Base-by-base conservation (phyloP, 2,329 filamentous ascomycete species). In the Plenodomus lindquistii region DNA sequence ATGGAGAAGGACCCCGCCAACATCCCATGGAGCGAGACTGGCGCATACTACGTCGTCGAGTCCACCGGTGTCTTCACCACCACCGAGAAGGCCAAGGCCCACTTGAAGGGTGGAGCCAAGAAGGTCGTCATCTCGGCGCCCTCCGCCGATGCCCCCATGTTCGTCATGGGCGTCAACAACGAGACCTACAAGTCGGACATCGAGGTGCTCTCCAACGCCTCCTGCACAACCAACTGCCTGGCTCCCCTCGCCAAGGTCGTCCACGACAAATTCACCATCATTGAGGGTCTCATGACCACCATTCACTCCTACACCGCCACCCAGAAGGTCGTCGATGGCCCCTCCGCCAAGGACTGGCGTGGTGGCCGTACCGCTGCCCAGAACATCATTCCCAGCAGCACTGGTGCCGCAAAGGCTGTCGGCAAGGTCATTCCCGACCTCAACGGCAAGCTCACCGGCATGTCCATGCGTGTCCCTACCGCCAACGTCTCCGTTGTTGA, bases 151-250 rank as follows among this genome's bases (percentile, higher is more conserved):
- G 94, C 94, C 73, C 93, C 93, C 76, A 99, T 99, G 94, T 99
- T 95, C 86, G 94, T 99, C 75, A 95, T 97, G 87, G 94, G 94
- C 76, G 94, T 99, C 82, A 99, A 97, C 85, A 83, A 97, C 81
- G 85, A 92, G 77, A 83, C 79, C 70, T 97, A 97, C 87, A 93
- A 89, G 78, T 86, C 88, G 75, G 89, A 89, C 76, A 85, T 94
- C 77, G 81, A 91, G 70, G 87, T 99, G 77, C 90, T 97, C 82
- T 97, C 94, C 81, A 99, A 99, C 84, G 94, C 94, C 70, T 97
- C 94, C 69, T 97, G 94, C 91, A 99, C 94, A 78, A 97, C 94
- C 85, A 99, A 99, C 90, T 97, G 94, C 87, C 82, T 99, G 79
- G 94, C 94, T 78, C 94, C 94, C 76, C 89, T 99, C 63, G 94